Evolutionary conservation across 2,329 filamentous ascomycete species (phyloP), one percentile per base, ranked within the genome.

Genomic region (Sclerotiophoma versabilis): DNA sequence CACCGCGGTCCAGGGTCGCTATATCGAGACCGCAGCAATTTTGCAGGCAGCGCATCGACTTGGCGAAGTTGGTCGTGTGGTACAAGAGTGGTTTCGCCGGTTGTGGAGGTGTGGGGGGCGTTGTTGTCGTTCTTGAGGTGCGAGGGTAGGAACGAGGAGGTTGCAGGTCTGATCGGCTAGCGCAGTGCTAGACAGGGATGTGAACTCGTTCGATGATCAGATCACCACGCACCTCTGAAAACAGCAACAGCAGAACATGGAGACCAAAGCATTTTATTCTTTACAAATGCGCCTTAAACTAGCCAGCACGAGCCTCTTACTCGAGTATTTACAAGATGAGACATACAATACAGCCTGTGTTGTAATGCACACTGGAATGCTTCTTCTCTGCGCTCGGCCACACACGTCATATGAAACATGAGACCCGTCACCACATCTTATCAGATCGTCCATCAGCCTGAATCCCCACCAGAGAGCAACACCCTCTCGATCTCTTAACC

Each of bases 61-160:
- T 41, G 14, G 20, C 20, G 5, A 51, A 55, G 42, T 32, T 33
- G 50, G 50, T 37, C 26, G 12, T 42, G 32, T 22, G 19, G 37
- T 43, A 12, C 20, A 20, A 17, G 25, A 29, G 30, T 23, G 49
- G 19, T 54, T 54, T 59, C 19, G 56, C 29, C 25, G 53, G 26
- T 33, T 48, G 49, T 53, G 54, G 54, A 48, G 26, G 51, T 54
- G 48, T 20, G 57, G 41, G 49, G 59, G 56, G 41, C 55, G 61
- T 55, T 59, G 60, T 59, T 52, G 54, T 58, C 50, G 58, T 49
- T 53, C 46, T 55, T 58, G 63, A 54, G 52, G 42, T 25, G 46
- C 53, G 51, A 60, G 59, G 46, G 60, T 49, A 52, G 57, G 53
- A 62, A 54, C 59, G 54, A 56, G 65, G 61, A 70, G 67, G 67